A percentile compares a stretch with the other conserved stretches of the same genome.
phyloP scores from a whole-genome alignment of 306 rosid genomes.

The Vigna nakashimae region DNA sequence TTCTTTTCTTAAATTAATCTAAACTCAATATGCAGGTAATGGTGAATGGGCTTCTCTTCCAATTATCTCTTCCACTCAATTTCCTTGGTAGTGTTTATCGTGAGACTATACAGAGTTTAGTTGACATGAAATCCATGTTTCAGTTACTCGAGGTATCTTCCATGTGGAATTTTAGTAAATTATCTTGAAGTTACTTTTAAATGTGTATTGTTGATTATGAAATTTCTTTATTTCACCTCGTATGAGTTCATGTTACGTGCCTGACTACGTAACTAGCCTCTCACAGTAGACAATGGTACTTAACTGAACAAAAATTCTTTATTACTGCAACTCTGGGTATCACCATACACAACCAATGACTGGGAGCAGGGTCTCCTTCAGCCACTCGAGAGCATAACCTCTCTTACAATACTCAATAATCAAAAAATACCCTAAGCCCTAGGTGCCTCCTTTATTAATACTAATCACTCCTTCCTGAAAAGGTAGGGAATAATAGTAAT shows the following conservation, averaged over 20 bases:
- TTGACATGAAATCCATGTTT: constrained; percentile 98
- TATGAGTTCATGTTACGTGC: constrained; percentile 21
- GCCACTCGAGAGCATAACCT: too few species aligned
- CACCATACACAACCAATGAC: too few species aligned
- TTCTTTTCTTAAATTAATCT: constrained; percentile 25
- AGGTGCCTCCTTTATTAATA: too few species aligned
- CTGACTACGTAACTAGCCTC: too few species aligned
- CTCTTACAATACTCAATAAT: too few species aligned
- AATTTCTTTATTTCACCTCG: constrained; percentile 25
- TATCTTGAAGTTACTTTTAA: constrained; percentile 17
- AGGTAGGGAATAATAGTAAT: too few species aligned
- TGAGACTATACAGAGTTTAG: constrained; percentile 88
- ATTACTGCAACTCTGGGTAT: too few species aligned
- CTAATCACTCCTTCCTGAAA: too few species aligned
- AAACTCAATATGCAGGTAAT: constrained; percentile 69
- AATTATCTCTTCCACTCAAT: constrained; percentile 95
- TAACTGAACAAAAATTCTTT: too few species aligned
- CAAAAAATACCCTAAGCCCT: too few species aligned
- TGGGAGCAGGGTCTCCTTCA: too few species aligned
- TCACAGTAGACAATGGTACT: too few species aligned
- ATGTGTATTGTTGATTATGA: constrained; percentile 23
- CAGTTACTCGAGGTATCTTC: constrained; percentile 92
- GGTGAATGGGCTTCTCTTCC: constrained; percentile 99
- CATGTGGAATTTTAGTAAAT: constrained; percentile 34
- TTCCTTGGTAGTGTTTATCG: constrained; percentile 99